A percentile compares a stretch with the other conserved stretches of the same genome.
Evolutionary conservation across 2,329 filamentous ascomycete species (phyloP).

Genomic region (Stemphylium lycopersici): DNA sequence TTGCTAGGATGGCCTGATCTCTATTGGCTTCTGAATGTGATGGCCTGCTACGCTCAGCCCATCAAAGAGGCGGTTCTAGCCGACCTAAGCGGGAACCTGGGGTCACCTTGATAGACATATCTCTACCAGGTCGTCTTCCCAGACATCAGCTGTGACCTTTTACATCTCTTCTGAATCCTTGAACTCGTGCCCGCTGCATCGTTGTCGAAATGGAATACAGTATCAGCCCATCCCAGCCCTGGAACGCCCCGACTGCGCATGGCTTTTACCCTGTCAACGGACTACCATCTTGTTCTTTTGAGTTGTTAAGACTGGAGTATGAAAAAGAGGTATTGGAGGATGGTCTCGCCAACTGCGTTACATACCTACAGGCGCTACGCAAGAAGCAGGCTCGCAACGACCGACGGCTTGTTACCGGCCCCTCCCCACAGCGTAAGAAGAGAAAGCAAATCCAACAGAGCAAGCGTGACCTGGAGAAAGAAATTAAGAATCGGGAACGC

Average conservation of each 20-base stretch:
- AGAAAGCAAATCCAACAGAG: conserved; percentile 40
- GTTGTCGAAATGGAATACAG: conserved; percentile 1
- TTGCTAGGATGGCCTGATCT: background rate
- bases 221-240: background rate
- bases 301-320: conserved; percentile 21
- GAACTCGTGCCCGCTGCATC: background rate
- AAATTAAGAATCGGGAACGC: conserved; percentile 41
- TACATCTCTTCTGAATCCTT: background rate
- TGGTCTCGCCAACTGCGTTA: conserved; percentile 40
- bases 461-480: conserved; percentile 35
- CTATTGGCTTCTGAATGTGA: background rate
- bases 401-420: conserved; percentile 23
- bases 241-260: background rate
- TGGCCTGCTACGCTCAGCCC: background rate
- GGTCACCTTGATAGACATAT: background rate
- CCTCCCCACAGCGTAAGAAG: conserved; percentile 28
- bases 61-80: background rate
- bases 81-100: background rate
- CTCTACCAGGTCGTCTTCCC: background rate
- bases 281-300: background rate
- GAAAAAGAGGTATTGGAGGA: conserved; percentile 36
- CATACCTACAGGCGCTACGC: conserved; percentile 39
- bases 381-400: conserved; percentile 38
- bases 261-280: background rate
- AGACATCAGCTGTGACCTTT: background rate